Evolutionary conservation across 179 eudicot species (phyloP).

Genomic region (Spergularia azorica): DNA sequence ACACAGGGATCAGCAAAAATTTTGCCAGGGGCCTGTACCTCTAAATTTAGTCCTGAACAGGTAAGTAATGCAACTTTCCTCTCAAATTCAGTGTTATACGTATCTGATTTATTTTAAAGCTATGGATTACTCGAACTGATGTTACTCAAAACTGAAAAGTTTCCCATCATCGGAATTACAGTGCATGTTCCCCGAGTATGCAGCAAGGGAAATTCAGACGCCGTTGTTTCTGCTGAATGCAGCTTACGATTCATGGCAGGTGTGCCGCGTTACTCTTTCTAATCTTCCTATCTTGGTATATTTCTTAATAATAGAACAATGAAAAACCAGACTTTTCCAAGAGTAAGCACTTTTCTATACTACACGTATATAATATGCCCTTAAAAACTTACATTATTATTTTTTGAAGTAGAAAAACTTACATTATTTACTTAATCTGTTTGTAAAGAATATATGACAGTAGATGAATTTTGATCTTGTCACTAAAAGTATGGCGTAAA

Average conservation of each 20-base stretch:
- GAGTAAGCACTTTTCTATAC: too few relatives aligned
- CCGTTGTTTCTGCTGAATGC: constrained; percentile 75
- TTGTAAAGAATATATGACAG: too few relatives aligned
- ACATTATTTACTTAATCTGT: too few relatives aligned
- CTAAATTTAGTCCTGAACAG: constrained; percentile 52
- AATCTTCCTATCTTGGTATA: too few relatives aligned
- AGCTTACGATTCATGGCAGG: constrained; percentile 94
- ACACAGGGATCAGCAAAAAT: constrained; percentile 64
- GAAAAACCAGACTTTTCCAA: too few relatives aligned
- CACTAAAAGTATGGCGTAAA: too few relatives aligned
- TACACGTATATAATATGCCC: too few relatives aligned
- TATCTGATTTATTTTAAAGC: not conserved
- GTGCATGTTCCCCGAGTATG: constrained; percentile 80
- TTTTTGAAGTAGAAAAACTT: too few relatives aligned
- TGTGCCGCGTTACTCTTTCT: not conserved
- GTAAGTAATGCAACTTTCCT: constrained; percentile 33
- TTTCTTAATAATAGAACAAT: too few relatives aligned
- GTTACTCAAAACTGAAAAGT: not conserved
- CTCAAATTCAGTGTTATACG: too few relatives aligned
- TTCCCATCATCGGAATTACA: constrained; percentile 25
- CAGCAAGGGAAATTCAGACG: constrained; percentile 54
- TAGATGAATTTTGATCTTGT: too few relatives aligned
- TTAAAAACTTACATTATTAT: too few relatives aligned
- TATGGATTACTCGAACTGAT: not conserved
- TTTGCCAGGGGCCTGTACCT: constrained; percentile 66